A percentile compares a stretch with the other conserved stretches of the same genome.
These are phyloP conservation scores for Taphrina confusa DNA, from an alignment of 1,139 yeast species.

Conservation along the genomic window DNA sequence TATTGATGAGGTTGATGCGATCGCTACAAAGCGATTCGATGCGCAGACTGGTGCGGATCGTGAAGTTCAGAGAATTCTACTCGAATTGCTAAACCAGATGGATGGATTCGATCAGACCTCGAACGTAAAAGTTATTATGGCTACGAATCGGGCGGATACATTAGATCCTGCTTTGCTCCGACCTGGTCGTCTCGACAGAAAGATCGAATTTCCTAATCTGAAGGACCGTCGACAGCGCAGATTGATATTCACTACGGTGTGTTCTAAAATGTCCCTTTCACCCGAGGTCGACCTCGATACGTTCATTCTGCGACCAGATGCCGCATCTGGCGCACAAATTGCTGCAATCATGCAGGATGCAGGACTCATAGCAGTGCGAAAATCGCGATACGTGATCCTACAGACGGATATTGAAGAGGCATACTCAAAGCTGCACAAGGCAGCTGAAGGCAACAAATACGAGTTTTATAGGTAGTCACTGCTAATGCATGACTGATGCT, in stretches of 20 bases:
- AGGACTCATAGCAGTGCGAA: slow-evolving; percentile 95
- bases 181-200: slow-evolving; percentile 97
- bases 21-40: slow-evolving; percentile 98
- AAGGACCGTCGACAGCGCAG: slow-evolving; percentile 98
- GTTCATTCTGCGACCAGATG: slow-evolving; percentile 90
- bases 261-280: slow-evolving; percentile 95
- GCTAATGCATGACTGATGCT: background rate
- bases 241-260: slow-evolving; percentile 90
- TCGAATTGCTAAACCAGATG: slow-evolving; percentile 96
- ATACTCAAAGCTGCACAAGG: slow-evolving; percentile 91
- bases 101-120: slow-evolving; percentile 97
- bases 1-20: slow-evolving; percentile 98
- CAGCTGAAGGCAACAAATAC: slow-evolving; percentile 96
- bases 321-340: slow-evolving; percentile 94
- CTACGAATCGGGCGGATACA: slow-evolving; percentile 97
- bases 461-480: slow-evolving; percentile 79
- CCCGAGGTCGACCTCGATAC: slow-evolving; percentile 97
- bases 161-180: slow-evolving; percentile 96
- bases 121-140: slow-evolving; percentile 97
- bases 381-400: slow-evolving; percentile 92
- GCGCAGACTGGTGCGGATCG: slow-evolving; percentile 99
- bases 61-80: slow-evolving; percentile 96
- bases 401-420: slow-evolving; percentile 91
- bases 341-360: slow-evolving; percentile 99
- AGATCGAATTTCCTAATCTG: slow-evolving; percentile 92